phyloP scores from a whole-genome alignment of 768 basidiomycete species.

The Suillus sp. region DNA sequence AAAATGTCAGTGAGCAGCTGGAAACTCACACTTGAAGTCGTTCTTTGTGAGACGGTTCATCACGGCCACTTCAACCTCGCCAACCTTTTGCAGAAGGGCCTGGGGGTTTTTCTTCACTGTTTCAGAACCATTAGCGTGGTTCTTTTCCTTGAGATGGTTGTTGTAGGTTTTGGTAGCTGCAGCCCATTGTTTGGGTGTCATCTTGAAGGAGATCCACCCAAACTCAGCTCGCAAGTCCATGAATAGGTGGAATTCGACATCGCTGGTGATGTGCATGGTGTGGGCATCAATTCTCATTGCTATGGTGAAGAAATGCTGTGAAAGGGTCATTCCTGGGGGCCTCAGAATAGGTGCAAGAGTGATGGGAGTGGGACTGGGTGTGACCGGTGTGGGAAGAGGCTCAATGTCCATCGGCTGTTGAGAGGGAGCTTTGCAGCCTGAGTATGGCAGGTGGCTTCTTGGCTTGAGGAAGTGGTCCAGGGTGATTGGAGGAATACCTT shows the following conservation, averaged over 20 bases:
- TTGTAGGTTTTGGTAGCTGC: conserved; percentile 19
- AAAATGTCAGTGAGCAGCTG: background rate
- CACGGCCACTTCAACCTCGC: conserved; percentile 16
- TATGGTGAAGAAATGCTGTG: conserved; percentile 10
- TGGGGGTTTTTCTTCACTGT: conserved; percentile 15
- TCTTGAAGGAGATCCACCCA: conserved; percentile 22
- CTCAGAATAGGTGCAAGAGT: background rate
- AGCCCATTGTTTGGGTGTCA: conserved; percentile 22
- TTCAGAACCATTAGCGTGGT: background rate
- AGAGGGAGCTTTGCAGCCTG: no score
- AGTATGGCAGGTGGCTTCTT: no score
- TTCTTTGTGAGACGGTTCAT: conserved; percentile 11
- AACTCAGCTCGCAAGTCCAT: conserved; percentile 23
- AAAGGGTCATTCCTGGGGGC: conserved; percentile 1
- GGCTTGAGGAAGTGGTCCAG: no score
- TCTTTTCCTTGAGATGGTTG: conserved; percentile 6
- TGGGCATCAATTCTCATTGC: conserved; percentile 11
- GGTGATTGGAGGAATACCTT: no score
- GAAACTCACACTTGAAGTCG: conserved; percentile 18
- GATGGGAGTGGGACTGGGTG: no score
- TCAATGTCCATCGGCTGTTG: no score
- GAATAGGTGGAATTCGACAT: conserved; percentile 23
- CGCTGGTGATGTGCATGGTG: conserved; percentile 12
- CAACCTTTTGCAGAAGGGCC: conserved; percentile 16
- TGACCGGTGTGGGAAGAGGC: no score